Evolutionary conservation across 805 yeast species (phyloP), one percentile per base, ranked within the genome.

Genomic region (Scheffersomyces coipomensis): DNA sequence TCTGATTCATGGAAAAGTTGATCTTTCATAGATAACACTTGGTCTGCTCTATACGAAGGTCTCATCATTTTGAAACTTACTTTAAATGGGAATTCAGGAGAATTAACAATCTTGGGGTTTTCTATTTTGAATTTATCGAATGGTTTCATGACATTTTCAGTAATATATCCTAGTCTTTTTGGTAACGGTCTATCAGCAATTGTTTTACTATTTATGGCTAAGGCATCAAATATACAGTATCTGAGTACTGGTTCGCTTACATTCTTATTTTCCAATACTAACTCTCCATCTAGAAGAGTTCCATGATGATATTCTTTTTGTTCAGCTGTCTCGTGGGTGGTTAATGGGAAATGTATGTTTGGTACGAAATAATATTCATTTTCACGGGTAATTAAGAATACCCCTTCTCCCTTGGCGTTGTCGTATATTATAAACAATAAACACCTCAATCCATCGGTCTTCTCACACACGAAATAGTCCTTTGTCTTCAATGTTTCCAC

Each of bases 381-480:
- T 47, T 85, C 91, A 54, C 99, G 73, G 22, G 95, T 91, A 29
- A 93, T 84, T 48, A 93, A 68, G 53, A 89, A 93, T 6, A 88
- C 86, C 3, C 95, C 91, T 58, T 93, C 98, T 34, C 88, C 91
- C 21, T 80, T 81, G 5, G 81, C 78, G 11, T 85, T 83, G 39
- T 83, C 84, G 24, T 77, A 64, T 62, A 85, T 62, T 4, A 82
- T 73, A 37, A 85, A 74, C 71, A 93, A 70, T 38, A 93, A 66
- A 42, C 95, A 88, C 38, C 99, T 71, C 35, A 91, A 67, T 0
- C 99, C 99, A 62, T 93, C 99, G 0, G 93, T 79, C 58, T 93
- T 93, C 55, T 93, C 99, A 66, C 99, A 95, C 0, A 93, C 99
- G 49, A 81, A 83, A 56, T 90, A 93, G 53, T 95, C 98, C 42